Evolutionary conservation across 2,329 filamentous ascomycete species (phyloP).

Genomic region (Diaporthe sp.): DNA sequence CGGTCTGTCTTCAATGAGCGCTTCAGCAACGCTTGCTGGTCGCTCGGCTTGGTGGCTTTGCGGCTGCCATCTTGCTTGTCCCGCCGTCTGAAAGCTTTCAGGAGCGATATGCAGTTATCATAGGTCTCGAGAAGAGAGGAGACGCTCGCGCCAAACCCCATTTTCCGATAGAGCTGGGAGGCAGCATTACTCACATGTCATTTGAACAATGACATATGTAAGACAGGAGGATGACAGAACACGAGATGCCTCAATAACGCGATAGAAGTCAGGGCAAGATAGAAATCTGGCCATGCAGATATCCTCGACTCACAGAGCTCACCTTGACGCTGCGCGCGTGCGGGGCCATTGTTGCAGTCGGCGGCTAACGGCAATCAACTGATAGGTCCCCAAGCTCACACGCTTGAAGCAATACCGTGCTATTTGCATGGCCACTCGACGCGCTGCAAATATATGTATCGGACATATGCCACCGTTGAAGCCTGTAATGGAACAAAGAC

Average conservation of each 20-base stretch:
- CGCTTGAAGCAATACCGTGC: not conserved
- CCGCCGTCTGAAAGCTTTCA: constrained; percentile 48
- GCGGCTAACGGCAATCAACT: constrained; percentile 28
- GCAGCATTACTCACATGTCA: constrained; percentile 9
- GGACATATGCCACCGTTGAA: not conserved
- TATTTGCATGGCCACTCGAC: not conserved
- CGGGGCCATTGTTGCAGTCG: constrained; percentile 31
- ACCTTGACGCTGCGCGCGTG: constrained; percentile 28
- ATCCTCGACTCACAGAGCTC: constrained; percentile 2
- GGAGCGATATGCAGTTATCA: constrained; percentile 54
- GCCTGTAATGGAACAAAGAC: not conserved
- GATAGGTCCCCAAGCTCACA: constrained; percentile 31
- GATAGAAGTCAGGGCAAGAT: not conserved
- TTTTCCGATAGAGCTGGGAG: constrained; percentile 32
- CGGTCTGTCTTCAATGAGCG: constrained; percentile 52
- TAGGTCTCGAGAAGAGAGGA: constrained; percentile 59
- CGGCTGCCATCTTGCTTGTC: constrained; percentile 29
- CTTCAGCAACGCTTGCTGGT: constrained; percentile 45
- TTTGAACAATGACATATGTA: not conserved
- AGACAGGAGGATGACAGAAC: not conserved
- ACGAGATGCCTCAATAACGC: not conserved
- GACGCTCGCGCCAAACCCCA: constrained; percentile 56
- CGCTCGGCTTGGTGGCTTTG: constrained; percentile 36
- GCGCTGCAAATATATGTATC: not conserved
- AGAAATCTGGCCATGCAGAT: not conserved